A percentile compares a stretch with the other conserved stretches of the same genome.
Evolutionary conservation across 495 filamentous ascomycete species (phyloP).

Genomic region (Talaromyces stipitatus): DNA sequence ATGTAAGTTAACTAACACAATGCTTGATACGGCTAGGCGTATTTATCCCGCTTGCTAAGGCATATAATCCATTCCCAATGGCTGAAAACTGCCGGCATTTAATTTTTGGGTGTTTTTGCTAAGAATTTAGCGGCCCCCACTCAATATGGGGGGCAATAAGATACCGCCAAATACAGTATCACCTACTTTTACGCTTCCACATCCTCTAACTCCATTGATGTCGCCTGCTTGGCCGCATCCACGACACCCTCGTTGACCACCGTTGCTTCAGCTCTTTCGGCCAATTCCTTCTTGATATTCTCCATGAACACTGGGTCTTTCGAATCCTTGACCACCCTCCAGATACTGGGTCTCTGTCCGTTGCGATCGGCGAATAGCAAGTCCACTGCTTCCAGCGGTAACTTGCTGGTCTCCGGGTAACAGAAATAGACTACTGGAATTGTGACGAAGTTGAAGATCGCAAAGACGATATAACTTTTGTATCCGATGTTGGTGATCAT

Average conservation of each 20-base stretch:
- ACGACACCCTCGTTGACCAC: background rate
- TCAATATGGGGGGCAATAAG: no score
- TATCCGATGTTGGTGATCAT: constrained; percentile 36
- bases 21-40: no score
- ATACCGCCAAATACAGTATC: no score
- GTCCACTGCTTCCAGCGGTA: constrained; percentile 44
- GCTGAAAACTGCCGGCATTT: no score
- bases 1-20: no score
- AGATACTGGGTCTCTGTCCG: constrained; percentile 11
- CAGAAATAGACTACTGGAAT: constrained; percentile 50
- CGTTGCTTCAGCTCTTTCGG: constrained; percentile 9
- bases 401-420: constrained; percentile 52
- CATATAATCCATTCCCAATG: no score
- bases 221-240: background rate
- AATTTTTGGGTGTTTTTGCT: no score
- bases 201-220: background rate
- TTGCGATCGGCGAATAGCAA: constrained; percentile 30
- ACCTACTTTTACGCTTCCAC: background rate
- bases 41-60: no score
- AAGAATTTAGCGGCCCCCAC: no score
- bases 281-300: constrained; percentile 7
- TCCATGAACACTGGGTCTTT: constrained; percentile 10
- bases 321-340: constrained; percentile 12
- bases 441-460: constrained; percentile 49
- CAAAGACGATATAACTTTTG: constrained; percentile 32